These are phyloP conservation scores for Carex parvula DNA, from an alignment of 176 grass and related monocot genomes.

Conservation along the genomic window DNA sequence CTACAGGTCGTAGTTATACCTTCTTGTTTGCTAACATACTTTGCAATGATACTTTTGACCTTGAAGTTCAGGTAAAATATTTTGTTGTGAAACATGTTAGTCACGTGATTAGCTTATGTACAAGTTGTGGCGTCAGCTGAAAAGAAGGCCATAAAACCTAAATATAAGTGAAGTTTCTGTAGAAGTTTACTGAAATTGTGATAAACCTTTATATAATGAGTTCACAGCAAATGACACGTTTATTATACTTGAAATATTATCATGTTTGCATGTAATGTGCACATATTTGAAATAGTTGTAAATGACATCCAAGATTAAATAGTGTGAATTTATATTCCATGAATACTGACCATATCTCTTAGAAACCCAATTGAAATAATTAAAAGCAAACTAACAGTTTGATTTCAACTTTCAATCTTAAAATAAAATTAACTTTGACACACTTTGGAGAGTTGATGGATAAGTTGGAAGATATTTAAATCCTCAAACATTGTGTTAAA, in stretches of 20 bases:
- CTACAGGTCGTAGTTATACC: conserved; percentile 45
- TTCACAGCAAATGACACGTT: neutral
- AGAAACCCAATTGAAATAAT: neutral
- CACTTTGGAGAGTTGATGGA: no score
- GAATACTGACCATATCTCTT: neutral
- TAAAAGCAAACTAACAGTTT: no score
- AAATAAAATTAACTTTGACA: neutral
- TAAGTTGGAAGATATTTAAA: neutral
- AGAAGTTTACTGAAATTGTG: neutral
- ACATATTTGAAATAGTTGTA: neutral
- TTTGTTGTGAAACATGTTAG: neutral
- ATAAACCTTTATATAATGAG: neutral
- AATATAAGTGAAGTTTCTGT: neutral
- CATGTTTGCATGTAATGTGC: neutral
- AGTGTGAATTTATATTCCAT: neutral
- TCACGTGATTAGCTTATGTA: neutral
- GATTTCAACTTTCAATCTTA: no score
- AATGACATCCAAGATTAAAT: neutral
- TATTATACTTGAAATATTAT: neutral
- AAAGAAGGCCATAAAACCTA: no score
- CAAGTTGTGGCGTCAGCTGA: neutral
- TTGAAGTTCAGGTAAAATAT: neutral
- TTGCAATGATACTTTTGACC: neutral
- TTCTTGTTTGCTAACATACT: neutral
- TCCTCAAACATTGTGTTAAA: neutral